Percentiles rank a stretch among this genome's conserved stretches.
These are phyloP conservation scores for Leccinum aurantiacum DNA, from an alignment of 768 basidiomycete genomes.

Conservation along the genomic window DNA sequence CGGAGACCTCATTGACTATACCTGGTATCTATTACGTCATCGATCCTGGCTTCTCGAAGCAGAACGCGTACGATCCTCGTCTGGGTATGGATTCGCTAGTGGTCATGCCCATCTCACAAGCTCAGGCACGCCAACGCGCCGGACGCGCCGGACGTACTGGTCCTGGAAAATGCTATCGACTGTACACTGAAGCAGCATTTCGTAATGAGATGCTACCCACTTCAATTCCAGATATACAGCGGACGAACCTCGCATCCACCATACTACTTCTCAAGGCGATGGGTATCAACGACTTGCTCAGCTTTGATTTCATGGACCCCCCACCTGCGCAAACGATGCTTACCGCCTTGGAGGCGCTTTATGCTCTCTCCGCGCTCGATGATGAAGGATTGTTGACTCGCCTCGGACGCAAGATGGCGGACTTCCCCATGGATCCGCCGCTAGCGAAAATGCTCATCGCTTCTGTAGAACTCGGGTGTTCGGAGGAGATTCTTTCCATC, in stretches of 20 bases:
- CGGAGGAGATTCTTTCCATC: conserved; percentile 95
- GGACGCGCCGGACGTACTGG: conserved; percentile 98
- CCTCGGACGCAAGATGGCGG: conserved; percentile 97
- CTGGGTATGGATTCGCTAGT: conserved; percentile 98
- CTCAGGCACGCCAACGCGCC: conserved; percentile 92
- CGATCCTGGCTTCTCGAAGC: conserved; percentile 98
- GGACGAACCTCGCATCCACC: conserved; percentile 88
- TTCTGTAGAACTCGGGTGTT: conserved; percentile 95
- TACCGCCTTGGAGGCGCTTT: conserved; percentile 91
- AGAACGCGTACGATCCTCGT: conserved; percentile 96
- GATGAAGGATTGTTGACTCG: conserved; percentile 95
- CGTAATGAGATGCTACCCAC: conserved; percentile 99
- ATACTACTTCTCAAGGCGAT: conserved; percentile 97
- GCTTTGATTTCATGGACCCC: conserved; percentile 99
- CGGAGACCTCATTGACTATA: conserved; percentile 97
- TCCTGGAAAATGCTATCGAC: conserved; percentile 96
- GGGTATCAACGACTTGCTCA: conserved; percentile 96
- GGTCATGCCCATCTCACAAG: conserved; percentile 98
- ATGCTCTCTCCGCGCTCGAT: conserved; percentile 93
- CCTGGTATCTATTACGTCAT: conserved; percentile 99
- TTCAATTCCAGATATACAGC: conserved; percentile 96
- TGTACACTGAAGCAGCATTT: conserved; percentile 98
- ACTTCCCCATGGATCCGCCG: conserved; percentile 97
- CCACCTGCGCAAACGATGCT: conserved; percentile 97
- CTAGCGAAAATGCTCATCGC: conserved; percentile 98